Evolutionary conservation across 2,329 filamentous ascomycete species (phyloP), one percentile per base, ranked within the genome.

Genomic region (Fusarium ramigenum): DNA sequence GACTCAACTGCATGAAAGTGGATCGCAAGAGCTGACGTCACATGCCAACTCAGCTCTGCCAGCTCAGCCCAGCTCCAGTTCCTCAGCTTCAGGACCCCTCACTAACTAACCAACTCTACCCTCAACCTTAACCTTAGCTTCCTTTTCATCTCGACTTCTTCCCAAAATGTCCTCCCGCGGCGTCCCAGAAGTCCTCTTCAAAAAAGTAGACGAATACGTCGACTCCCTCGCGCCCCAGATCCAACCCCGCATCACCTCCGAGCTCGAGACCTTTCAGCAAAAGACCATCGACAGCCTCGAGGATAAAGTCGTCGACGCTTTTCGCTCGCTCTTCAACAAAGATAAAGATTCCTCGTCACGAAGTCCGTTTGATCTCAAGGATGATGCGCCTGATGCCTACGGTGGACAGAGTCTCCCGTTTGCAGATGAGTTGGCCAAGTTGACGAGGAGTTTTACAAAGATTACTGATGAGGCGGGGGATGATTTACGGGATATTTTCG

Each of bases 261-360:
- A 86, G 78, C 80, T 85, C 53, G 83, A 85, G 56, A 67, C 75
- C 10, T 85, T 85, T 69, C 84, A 85, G 70, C 75, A 79, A 57
- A 84, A 83, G 76, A 85, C 84, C 67, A 84, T 86, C 75, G 84
- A 85, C 74, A 82, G 78, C 23, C 73, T 86, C n/a, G 84, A 86
- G 69, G 75, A 77, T n/a, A 82, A 85, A 70, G 81, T 85, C 66
- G 69, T 85, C 66, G 81, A 84, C 44, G 84, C 84, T 62, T 86
- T 86, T 56, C 83, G 82, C 42, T 82, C 83, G 4, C 80, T 86
- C 6, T 86, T 86, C 69, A 78, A 83, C 73, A 82, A 80, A 46
- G 79, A 83, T 32, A 66, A 74, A 19, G 47, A 57, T 69, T 72
- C 32, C 39, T 60, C 60, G 30, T 75, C 78, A 1, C 60, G 81